These are phyloP conservation scores for Xylariaceae sp. DNA, from an alignment of 2,329 filamentous ascomycete species.

Conservation along the genomic window DNA sequence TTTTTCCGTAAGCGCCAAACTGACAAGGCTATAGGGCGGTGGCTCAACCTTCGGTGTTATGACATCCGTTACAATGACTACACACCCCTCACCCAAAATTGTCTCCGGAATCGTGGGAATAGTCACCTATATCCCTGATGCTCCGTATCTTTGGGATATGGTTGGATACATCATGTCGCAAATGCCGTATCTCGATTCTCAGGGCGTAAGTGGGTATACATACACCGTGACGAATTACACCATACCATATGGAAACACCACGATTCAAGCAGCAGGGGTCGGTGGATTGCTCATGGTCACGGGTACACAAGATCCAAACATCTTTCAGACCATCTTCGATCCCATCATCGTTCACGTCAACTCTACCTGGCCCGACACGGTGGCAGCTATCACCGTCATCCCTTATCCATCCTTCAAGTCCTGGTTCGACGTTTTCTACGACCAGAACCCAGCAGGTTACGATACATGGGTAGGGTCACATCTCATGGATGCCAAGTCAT, in stretches of 20 bases:
- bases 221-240: slow-evolving; percentile 36
- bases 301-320: slow-evolving; percentile 32
- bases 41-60: slow-evolving; percentile 61
- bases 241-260: slow-evolving; percentile 2
- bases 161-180: slow-evolving; percentile 45
- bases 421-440: slow-evolving; percentile 38
- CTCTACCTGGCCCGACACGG: slow-evolving; percentile 36
- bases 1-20: background rate
- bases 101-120: slow-evolving; percentile 28
- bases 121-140: slow-evolving; percentile 27
- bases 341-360: slow-evolving; percentile 24
- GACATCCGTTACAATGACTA: slow-evolving; percentile 54
- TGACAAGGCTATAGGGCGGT: slow-evolving; percentile 43
- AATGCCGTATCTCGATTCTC: slow-evolving; percentile 46
- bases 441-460: slow-evolving; percentile 35
- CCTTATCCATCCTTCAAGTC: slow-evolving; percentile 36
- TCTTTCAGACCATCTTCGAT: background rate
- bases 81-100: slow-evolving; percentile 39
- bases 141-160: slow-evolving; percentile 43
- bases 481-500: slow-evolving; percentile 38
- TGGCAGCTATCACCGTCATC: slow-evolving; percentile 4
- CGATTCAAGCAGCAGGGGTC: slow-evolving; percentile 30
- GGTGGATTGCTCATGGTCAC: slow-evolving; percentile 35
- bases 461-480: slow-evolving; percentile 42
- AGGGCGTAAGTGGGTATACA: slow-evolving; percentile 51